Percentiles rank a stretch among this genome's conserved stretches.
phyloP scores from a whole-genome alignment of 192 early-diverging fungal genomes.

The Piromyces sp. region DNA sequence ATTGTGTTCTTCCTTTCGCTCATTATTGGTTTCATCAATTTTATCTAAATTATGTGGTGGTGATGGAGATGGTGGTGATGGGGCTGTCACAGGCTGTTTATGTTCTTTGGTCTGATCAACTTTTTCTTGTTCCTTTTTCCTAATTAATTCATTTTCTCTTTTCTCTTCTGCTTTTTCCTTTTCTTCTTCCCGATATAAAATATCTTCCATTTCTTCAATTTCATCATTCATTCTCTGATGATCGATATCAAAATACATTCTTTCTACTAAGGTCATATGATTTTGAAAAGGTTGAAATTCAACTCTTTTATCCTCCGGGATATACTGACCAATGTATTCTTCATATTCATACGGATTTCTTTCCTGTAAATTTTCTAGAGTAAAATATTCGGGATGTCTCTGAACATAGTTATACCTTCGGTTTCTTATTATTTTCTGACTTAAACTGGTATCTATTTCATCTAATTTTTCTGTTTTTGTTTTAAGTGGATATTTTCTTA shows the following conservation, averaged over 20 bases:
- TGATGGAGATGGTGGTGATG: too few relatives aligned
- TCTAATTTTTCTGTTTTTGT: neutral
- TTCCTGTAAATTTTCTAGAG: neutral
- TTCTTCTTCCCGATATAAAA: neutral
- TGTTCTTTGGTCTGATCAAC: neutral
- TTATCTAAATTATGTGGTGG: too few relatives aligned
- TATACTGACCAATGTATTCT: neutral
- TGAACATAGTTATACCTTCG: neutral
- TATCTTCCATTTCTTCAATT: neutral
- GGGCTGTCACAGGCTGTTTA: too few relatives aligned
- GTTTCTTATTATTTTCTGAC: neutral
- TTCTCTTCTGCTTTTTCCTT: neutral
- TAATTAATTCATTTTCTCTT: neutral
- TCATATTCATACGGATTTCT: neutral
- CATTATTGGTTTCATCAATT: too few relatives aligned
- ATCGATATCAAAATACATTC: neutral
- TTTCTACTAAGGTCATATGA: neutral
- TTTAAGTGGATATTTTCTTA: neutral
- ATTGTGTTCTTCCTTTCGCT: too few relatives aligned
- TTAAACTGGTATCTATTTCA: neutral
- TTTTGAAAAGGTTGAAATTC: neutral
- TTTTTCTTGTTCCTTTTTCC: neutral
- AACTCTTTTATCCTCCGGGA: neutral
- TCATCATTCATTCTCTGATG: neutral
- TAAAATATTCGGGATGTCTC: neutral